phyloP scores from a whole-genome alignment of 2,329 filamentous ascomycete species.

The Malbranchea cinnamomea region DNA sequence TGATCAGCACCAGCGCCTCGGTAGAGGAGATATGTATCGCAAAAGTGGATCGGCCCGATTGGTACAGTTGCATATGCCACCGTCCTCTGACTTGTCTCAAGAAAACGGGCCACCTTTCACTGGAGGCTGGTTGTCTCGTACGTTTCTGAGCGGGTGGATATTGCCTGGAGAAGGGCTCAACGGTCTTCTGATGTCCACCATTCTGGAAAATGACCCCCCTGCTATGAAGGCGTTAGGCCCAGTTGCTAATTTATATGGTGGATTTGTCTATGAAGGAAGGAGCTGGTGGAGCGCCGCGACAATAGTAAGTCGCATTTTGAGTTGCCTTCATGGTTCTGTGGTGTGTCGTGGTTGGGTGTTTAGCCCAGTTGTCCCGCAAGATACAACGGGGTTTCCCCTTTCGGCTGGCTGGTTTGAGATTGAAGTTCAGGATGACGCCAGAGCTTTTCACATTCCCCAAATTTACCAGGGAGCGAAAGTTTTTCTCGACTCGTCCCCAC shows the following conservation, averaged over 20 bases:
- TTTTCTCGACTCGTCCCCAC: constrained; percentile 24
- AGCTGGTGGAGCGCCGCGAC: constrained; percentile 45
- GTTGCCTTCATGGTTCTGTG: constrained; percentile 27
- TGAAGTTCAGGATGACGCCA: constrained; percentile 19
- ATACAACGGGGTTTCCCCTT: constrained; percentile 15
- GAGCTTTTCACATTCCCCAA: constrained; percentile 21
- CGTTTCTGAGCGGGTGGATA: constrained; percentile 40
- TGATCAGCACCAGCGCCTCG: constrained; percentile 7
- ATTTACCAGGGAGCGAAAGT: constrained; percentile 30
- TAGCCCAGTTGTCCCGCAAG: constrained; percentile 25
- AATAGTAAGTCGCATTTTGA: constrained; percentile 39
- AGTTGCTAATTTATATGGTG: constrained; percentile 38
- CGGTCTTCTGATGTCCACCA: constrained; percentile 40
- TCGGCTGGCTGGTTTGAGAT: constrained; percentile 37
- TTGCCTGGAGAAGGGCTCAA: constrained; percentile 39
- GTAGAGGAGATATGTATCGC: constrained; percentile 18
- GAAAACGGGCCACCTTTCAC: constrained; percentile 16
- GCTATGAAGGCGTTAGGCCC: constrained; percentile 36
- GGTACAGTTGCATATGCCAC: constrained; percentile 14
- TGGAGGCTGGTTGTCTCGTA: constrained; percentile 40
- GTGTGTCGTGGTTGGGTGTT: constrained; percentile 44
- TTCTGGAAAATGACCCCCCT: constrained; percentile 39
- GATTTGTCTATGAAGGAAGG: constrained; percentile 35
- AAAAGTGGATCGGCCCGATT: constrained; percentile 16
- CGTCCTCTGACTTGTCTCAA: constrained; percentile 5